Evolutionary conservation across 768 basidiomycete species (phyloP).

Genomic region (Leucocoprinus leucothites): DNA sequence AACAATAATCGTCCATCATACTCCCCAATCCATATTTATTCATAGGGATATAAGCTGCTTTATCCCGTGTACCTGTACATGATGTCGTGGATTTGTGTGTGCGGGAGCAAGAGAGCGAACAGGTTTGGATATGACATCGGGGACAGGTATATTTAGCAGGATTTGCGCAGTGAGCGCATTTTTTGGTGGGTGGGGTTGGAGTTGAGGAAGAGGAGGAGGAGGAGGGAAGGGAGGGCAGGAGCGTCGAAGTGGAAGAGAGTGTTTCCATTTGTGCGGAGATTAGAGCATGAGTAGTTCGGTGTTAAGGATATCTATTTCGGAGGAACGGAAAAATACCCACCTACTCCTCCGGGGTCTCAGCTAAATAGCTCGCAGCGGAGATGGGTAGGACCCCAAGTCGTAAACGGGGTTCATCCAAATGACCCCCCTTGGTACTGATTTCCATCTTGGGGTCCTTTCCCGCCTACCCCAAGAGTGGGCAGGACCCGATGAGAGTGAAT

Average conservation of each 20-base stretch:
- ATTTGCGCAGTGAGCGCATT: constrained; percentile 18
- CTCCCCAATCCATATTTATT: constrained; percentile 81
- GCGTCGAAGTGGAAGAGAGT: neutral
- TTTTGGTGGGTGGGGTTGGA: constrained; percentile 1
- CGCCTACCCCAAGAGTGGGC: no score
- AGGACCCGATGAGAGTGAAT: no score
- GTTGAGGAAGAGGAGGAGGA: neutral
- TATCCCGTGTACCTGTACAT: constrained; percentile 75
- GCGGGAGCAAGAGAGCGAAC: constrained; percentile 66
- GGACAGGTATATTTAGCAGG: constrained; percentile 76
- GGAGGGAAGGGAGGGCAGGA: neutral
- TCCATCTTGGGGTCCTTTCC: no score
- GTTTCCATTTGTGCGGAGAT: neutral
- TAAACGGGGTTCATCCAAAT: no score
- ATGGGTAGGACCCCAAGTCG: neutral
- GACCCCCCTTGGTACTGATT: no score
- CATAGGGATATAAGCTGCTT: constrained; percentile 73
- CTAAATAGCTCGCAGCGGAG: neutral
- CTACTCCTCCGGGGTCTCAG: neutral
- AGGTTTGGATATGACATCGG: constrained; percentile 66
- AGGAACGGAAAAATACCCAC: neutral
- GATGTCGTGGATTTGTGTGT: constrained; percentile 60
- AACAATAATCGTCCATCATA: constrained; percentile 88
- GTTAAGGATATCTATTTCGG: no score
- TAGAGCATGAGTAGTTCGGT: neutral